Percentiles rank a stretch among this genome's conserved stretches.
Conservation (phyloP, 495 filamentous ascomycete species). For the Lasiosphaeris hirsuta region DNA sequence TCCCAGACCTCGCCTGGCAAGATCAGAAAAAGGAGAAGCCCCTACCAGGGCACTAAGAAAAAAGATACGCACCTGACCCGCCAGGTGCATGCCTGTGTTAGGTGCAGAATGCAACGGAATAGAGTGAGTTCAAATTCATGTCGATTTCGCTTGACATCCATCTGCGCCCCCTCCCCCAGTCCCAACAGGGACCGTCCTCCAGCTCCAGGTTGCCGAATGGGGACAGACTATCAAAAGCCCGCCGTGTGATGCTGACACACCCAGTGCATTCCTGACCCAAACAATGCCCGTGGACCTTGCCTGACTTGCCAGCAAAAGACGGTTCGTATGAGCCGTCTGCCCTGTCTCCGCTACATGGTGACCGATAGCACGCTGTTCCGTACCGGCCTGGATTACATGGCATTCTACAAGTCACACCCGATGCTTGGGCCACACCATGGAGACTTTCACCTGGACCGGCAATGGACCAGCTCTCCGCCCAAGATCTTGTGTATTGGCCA, state of each 20-base stretch:
- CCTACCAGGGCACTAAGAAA: conserved; percentile 26
- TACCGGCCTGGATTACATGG: conserved; percentile 32
- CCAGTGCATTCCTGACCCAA: conserved; percentile 35
- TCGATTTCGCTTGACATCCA: background rate
- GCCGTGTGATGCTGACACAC: conserved; percentile 4
- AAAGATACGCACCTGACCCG: conserved; percentile 32
- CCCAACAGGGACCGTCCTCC: too few relatives aligned
- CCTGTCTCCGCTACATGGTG: conserved; percentile 40
- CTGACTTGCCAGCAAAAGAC: conserved; percentile 33
- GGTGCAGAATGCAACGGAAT: conserved; percentile 38
- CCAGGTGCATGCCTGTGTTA: conserved; percentile 33
- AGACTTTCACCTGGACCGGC: conserved; percentile 34
- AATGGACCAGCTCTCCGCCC: conserved; percentile 25
- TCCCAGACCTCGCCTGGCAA: conserved; percentile 13
- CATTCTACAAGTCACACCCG: conserved; percentile 30
- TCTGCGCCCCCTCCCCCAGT: too few relatives aligned
- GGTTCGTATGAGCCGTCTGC: conserved; percentile 33
- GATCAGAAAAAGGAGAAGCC: conserved; percentile 30
- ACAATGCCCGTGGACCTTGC: conserved; percentile 32
- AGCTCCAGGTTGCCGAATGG: too few relatives aligned
- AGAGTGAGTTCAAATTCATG: conserved; percentile 20
- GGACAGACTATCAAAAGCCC: too few relatives aligned
- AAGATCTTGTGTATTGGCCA: conserved; percentile 31
- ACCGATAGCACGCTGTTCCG: conserved; percentile 38
- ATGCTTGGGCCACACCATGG: conserved; percentile 37